A percentile compares a stretch with the other conserved stretches of the same genome.
phyloP scores from a whole-genome alignment of 2,329 filamentous ascomycete genomes.

The Graphilbum fragrans region DNA sequence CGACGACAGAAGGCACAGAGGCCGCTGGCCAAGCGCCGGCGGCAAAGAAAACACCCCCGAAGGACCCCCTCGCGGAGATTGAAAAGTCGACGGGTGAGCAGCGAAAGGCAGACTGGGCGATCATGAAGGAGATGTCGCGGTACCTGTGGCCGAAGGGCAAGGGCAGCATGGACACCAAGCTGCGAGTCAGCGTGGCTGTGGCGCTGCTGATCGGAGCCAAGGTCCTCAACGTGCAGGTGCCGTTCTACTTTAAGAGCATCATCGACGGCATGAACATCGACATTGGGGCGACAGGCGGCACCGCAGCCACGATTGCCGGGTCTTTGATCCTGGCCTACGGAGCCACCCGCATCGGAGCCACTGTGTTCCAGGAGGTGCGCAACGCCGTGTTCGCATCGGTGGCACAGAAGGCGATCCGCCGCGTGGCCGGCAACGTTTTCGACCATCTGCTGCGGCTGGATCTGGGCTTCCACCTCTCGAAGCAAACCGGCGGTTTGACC shows the following conservation, averaged over 20 bases:
- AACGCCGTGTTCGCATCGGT: slow-evolving; percentile 97
- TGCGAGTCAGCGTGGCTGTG: slow-evolving; percentile 77
- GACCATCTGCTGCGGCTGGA: slow-evolving; percentile 80
- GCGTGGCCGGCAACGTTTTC: slow-evolving; percentile 85
- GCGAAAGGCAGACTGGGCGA: slow-evolving; percentile 94
- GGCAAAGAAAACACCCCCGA: background rate
- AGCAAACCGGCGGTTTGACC: slow-evolving; percentile 90
- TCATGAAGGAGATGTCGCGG: slow-evolving; percentile 93
- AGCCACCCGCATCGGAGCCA: slow-evolving; percentile 74
- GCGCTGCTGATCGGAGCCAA: slow-evolving; percentile 79
- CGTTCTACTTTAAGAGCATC: slow-evolving; percentile 98
- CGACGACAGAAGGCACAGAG: background rate
- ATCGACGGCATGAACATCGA: slow-evolving; percentile 98
- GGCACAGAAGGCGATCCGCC: slow-evolving; percentile 89
- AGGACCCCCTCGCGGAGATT: slow-evolving; percentile 49
- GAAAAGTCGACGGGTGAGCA: slow-evolving; percentile 72
- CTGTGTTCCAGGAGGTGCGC: slow-evolving; percentile 81
- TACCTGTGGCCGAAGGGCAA: slow-evolving; percentile 97
- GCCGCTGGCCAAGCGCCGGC: background rate
- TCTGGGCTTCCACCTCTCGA: slow-evolving; percentile 83
- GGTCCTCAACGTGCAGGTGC: slow-evolving; percentile 92
- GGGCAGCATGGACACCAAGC: slow-evolving; percentile 68
- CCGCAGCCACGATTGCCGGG: slow-evolving; percentile 77
- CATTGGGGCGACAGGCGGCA: slow-evolving; percentile 61
- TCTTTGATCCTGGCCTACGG: slow-evolving; percentile 93